These are phyloP conservation scores for Metschnikowia bowlesiae DNA, from an alignment of 805 yeast species.

Conservation along the genomic window DNA sequence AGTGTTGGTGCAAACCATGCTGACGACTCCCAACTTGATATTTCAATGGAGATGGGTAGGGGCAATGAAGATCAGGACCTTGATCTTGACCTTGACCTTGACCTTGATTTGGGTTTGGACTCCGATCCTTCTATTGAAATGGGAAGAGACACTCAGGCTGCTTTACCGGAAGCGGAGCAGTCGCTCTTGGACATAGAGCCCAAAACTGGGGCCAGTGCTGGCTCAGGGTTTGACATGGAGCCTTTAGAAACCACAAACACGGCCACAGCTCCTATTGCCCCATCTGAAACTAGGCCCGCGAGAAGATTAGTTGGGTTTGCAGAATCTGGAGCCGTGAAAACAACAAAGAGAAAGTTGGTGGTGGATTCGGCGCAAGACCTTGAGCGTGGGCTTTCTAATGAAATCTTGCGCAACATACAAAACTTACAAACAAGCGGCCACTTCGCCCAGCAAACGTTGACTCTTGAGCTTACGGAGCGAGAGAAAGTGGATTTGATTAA, in stretches of 20 bases:
- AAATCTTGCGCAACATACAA: conserved; percentile 30
- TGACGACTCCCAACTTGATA: conserved; percentile 39
- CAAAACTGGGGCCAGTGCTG: neutral
- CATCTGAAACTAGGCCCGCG: conserved; percentile 18
- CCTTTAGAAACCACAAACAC: conserved; percentile 35
- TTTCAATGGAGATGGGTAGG: conserved; percentile 67
- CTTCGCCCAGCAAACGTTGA: conserved; percentile 18
- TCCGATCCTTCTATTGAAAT: conserved; percentile 50
- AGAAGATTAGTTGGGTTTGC: conserved; percentile 30
- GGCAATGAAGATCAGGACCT: conserved; percentile 27
- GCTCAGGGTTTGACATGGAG: conserved; percentile 11
- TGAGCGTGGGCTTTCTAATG: conserved; percentile 38
- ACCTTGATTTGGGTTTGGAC: conserved; percentile 54
- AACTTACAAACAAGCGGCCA: conserved; percentile 19
- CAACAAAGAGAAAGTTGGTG: conserved; percentile 42
- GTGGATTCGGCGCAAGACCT: conserved; percentile 45
- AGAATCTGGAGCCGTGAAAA: conserved; percentile 43
- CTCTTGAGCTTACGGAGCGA: conserved; percentile 24
- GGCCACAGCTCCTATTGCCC: conserved; percentile 17
- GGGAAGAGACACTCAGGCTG: conserved; percentile 41
- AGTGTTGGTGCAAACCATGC: conserved; percentile 8
- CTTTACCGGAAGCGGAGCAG: conserved; percentile 16
- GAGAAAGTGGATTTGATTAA: conserved; percentile 33
- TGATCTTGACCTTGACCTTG: conserved; percentile 33
- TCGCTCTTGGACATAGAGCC: conserved; percentile 13